Evolutionary conservation across 768 basidiomycete genomes (phyloP), one percentile per base, ranked within the genome.

Genomic region (Mycena olivaceomarginata): DNA sequence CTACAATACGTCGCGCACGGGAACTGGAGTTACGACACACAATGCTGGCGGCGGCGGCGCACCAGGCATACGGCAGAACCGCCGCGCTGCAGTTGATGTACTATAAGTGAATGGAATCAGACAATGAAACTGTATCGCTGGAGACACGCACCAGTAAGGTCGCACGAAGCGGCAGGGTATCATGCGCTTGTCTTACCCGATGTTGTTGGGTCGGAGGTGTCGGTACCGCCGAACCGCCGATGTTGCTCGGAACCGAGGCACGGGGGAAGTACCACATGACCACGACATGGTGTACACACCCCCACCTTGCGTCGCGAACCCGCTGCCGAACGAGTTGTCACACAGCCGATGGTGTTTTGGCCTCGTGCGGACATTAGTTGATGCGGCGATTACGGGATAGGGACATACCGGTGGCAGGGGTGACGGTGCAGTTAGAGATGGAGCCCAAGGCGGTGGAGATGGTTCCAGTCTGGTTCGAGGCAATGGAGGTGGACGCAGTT

Each of bases 111-210:
- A 31, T 43, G 31, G 12, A 12, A 37, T 16, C 10, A 15, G 25
- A 0, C 46, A 12, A 63, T 43, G 60, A 41, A 53, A 64, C 20
- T 31, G 31, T 15, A 77, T 12, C 16, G 4, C 75, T 65, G 62
- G 41, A 25, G 25, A 6, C 75, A 59, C 16, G 65, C 70, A 89
- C 91, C 68, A 94, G 87, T 89, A 9, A 93, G 92, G 79, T 90
- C 83, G 83, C 93, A 94, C 48, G 82, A 81, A 67, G 84, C 87
- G 1, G 92, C 89, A 20, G 93, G 89, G 89, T 92, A 94, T 80
- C 85, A 86, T 18, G 92, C 94, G 81, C 88, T 85, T 85, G 94
- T 92, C 16, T 85, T 85, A 51, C 92, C 88, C 94, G 94, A 95
- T 22, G 71, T 80, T 37, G 85, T 82, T 5, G 94, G 94, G 75